Percentiles rank a stretch among this genome's conserved stretches.
phyloP scores from a whole-genome alignment of 2,329 filamentous ascomycete genomes.

The Didymella glomerata region DNA sequence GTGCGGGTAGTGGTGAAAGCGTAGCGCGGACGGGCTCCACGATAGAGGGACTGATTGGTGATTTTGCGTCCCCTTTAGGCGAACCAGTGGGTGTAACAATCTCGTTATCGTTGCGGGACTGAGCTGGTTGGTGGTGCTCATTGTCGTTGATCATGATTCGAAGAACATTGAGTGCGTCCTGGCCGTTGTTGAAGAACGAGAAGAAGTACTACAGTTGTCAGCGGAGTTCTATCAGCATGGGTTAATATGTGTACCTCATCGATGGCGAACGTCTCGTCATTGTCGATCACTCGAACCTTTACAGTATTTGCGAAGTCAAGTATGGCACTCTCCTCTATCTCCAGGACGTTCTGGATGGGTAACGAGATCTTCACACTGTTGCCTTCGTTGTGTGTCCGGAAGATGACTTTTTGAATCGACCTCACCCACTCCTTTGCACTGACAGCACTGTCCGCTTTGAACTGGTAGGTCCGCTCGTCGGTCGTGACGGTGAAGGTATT shows the following conservation, averaged over 20 bases:
- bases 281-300: constrained; percentile 91
- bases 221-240: background rate
- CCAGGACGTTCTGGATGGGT: constrained; percentile 86
- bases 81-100: constrained; percentile 28
- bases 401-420: constrained; percentile 91
- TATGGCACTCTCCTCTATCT: constrained; percentile 90
- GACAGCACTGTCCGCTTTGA: constrained; percentile 84
- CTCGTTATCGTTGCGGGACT: constrained; percentile 20
- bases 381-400: constrained; percentile 93
- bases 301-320: constrained; percentile 92
- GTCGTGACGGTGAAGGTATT: constrained; percentile 83
- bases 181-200: constrained; percentile 87
- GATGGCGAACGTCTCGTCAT: constrained; percentile 91
- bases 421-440: constrained; percentile 98
- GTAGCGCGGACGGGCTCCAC: constrained; percentile 55
- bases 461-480: constrained; percentile 82
- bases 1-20: constrained; percentile 52
- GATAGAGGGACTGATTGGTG: constrained; percentile 41
- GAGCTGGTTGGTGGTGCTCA: constrained; percentile 49
- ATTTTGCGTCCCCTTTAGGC: constrained; percentile 19
- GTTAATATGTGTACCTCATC: constrained; percentile 75
- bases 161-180: constrained; percentile 82
- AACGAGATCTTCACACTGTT: constrained; percentile 96
- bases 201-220: constrained; percentile 79
- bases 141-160: constrained; percentile 75